A percentile compares a stretch with the other conserved stretches of the same genome.
Conservation (phyloP, 23 red algal genomes). For the Gracilaria caudata region DNA sequence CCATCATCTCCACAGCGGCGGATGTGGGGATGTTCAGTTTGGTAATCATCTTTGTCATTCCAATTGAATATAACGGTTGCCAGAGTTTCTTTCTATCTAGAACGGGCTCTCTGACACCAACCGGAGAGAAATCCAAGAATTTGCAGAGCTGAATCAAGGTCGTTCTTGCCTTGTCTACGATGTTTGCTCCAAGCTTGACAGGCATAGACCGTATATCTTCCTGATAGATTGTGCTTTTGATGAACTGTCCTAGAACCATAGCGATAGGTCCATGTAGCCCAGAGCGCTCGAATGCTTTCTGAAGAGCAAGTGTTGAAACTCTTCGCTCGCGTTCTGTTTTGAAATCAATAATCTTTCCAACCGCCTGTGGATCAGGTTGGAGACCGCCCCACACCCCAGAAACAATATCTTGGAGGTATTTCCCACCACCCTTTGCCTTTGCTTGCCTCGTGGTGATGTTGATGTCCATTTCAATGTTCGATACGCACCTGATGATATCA, state of each 20-base stretch:
- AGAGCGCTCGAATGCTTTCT: slow-evolving; percentile 21
- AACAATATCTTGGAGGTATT: slow-evolving; percentile 16
- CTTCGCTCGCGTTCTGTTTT: slow-evolving; percentile 36
- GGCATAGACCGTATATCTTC: slow-evolving; percentile 56
- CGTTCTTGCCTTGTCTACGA: slow-evolving; percentile 53
- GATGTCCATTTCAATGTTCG: slow-evolving; percentile 43
- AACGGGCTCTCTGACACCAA: background rate
- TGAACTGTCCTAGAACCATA: slow-evolving; percentile 47
- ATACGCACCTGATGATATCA: slow-evolving; percentile 60
- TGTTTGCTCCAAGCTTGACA: slow-evolving; percentile 57
- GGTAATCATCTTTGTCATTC: slow-evolving; percentile 42
- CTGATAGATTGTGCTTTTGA: slow-evolving; percentile 25
- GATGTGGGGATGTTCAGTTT: slow-evolving; percentile 43
- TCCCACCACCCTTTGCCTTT: slow-evolving; percentile 41
- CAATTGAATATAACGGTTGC: slow-evolving; percentile 8
- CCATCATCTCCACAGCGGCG: slow-evolving; percentile 36
- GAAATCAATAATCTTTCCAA: slow-evolving; percentile 38
- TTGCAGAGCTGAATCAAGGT: slow-evolving; percentile 50
- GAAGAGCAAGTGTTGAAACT: slow-evolving; percentile 25
- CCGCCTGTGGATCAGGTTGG: slow-evolving; percentile 9
- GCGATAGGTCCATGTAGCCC: slow-evolving; percentile 47
- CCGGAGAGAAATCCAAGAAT: slow-evolving; percentile 35
- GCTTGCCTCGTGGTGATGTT: slow-evolving; percentile 52
- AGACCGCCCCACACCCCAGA: slow-evolving; percentile 23
- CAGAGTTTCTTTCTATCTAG: slow-evolving; percentile 20